A percentile compares a stretch with the other conserved stretches of the same genome.
Evolutionary conservation across 805 yeast species (phyloP).

Genomic region (Zygoascus flipseniorum): DNA sequence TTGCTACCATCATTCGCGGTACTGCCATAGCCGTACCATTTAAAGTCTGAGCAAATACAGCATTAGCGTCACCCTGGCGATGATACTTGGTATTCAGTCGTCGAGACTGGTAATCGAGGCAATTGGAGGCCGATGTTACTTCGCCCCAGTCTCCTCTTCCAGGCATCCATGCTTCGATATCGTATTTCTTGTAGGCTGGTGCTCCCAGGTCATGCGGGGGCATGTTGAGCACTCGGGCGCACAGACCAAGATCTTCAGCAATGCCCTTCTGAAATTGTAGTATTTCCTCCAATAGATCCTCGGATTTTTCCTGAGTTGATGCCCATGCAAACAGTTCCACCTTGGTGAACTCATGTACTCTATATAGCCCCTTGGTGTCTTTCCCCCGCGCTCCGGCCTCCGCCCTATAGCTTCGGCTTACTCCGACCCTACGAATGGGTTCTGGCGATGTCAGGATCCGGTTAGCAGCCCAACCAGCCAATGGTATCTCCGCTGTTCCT

Average conservation of each 20-base stretch:
- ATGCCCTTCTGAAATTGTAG: constrained; percentile 57
- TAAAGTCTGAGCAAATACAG: constrained; percentile 62
- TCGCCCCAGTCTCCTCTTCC: constrained; percentile 93
- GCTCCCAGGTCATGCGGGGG: constrained; percentile 89
- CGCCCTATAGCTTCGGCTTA: constrained; percentile 82
- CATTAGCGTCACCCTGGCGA: constrained; percentile 18
- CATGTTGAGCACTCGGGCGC: constrained; percentile 78
- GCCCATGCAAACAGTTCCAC: constrained; percentile 85
- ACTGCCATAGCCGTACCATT: constrained; percentile 96
- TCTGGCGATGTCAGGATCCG: constrained; percentile 28
- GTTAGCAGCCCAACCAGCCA: constrained; percentile 67
- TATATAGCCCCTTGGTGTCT: constrained; percentile 83
- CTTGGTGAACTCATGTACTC: constrained; percentile 95
- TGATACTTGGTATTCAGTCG: constrained; percentile 62
- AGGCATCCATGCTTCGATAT: constrained; percentile 98
- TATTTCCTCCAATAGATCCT: constrained; percentile 41
- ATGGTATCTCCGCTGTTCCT: constrained; percentile 93
- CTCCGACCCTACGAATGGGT: constrained; percentile 66
- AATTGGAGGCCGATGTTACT: constrained; percentile 81
- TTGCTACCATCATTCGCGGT: constrained; percentile 82
- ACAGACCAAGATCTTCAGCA: constrained; percentile 58
- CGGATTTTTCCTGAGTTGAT: constrained; percentile 25
- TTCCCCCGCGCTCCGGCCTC: constrained; percentile 97
- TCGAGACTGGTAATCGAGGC: constrained; percentile 84
- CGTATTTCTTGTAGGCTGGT: constrained; percentile 86